Base-by-base conservation (phyloP, 1,139 yeast species). In the Chernovozyma aurita region DNA sequence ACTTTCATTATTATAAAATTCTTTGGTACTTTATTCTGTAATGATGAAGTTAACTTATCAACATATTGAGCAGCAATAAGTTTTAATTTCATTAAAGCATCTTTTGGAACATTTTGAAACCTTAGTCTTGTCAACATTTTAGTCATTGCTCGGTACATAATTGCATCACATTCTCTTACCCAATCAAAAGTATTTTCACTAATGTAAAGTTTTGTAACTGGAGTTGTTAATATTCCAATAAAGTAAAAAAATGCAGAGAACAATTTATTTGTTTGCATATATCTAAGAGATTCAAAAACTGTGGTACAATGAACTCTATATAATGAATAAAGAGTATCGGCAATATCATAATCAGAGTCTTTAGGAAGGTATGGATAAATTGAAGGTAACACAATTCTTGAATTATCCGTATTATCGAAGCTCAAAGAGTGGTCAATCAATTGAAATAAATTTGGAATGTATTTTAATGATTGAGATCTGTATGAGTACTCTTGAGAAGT, bases 121-220 rank as follows among this genome's bases (percentile, higher is more conserved):
- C 78, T 77, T 40, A 84, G 59, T 28, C 81, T 81, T n/a, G 82
- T 72, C 42, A 86, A 57, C 72, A 82, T 70, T 45, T 76, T 76
- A 15, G 80, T 68, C 67, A 85, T 65, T 7, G 74, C 63, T 41
- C 72, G 74, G 58, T 82, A 84, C 61, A 81, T 73, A 11, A 73
- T 59, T 45, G 73, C 52, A 55, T 88, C 96, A 52, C 88, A 83
- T 31, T 70, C 61, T 33, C 70, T 53, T 14, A 85, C 71, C 95
- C 95, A 85, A 14, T 70, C 71, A 6, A 66, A 52, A 7, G 80
- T 53, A 4, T 59, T 53, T n/a, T 74, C 74, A 9, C 73, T 62
- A 12, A 68, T 64, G 47, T 81, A 75, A 15, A 86, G 60, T 45
- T 75, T 76, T 50, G 74, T 75, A 26, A 81, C 84, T 2, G 87